Evolutionary conservation across 192 early-diverging fungal genomes (phyloP).

Genomic region (Borealophlyctis nickersoniae): DNA sequence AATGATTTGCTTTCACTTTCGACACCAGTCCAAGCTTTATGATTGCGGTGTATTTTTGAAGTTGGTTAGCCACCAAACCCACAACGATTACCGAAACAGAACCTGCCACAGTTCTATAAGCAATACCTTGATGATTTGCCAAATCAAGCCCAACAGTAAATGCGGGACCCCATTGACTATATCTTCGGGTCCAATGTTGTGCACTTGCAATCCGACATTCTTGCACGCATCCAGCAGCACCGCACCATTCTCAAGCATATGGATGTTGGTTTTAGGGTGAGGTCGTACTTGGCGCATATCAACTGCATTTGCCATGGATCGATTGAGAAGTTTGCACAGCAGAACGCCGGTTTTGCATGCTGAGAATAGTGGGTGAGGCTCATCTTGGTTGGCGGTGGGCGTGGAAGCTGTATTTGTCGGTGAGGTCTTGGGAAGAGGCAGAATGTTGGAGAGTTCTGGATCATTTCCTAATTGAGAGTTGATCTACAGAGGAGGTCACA

Average conservation of each 20-base stretch:
- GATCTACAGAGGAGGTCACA: too few species aligned
- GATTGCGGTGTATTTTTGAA: too few species aligned
- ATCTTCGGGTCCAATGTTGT: neutral
- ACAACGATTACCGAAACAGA: neutral
- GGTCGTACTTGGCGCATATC: neutral
- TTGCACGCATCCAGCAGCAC: neutral
- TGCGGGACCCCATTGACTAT: neutral
- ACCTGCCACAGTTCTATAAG: neutral
- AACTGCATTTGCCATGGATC: neutral
- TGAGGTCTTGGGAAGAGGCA: neutral
- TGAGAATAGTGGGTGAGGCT: neutral
- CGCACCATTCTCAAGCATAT: neutral
- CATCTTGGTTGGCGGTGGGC: neutral
- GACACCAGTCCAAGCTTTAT: neutral
- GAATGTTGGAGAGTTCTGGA: neutral
- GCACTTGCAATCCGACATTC: neutral
- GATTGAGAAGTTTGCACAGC: neutral
- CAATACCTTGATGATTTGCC: neutral
- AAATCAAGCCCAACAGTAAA: conserved; percentile 1
- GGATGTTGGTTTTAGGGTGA: neutral
- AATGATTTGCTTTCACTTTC: neutral
- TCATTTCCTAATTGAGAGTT: too few species aligned
- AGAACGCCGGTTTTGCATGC: neutral
- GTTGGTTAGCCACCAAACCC: neutral
- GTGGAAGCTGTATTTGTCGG: too few species aligned